Evolutionary conservation across 2,329 filamentous ascomycete genomes (phyloP), one percentile per base, ranked within the genome.

Genomic region (Raffaelea albimanens): DNA sequence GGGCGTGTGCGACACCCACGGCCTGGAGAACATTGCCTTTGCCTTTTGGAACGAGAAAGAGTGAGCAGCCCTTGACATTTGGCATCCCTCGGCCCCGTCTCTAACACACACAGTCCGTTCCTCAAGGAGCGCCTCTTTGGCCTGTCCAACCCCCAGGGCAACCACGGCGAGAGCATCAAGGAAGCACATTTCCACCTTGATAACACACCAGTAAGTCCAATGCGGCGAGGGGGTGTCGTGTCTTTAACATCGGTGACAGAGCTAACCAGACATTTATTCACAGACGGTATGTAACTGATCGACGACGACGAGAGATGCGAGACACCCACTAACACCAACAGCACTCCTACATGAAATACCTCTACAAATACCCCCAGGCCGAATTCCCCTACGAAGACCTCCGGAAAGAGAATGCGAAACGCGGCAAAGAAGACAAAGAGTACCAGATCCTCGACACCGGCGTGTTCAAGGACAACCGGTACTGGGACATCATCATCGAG

Each of bases 291-390:
- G n/a, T n/a, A n/a, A n/a, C n/a, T n/a, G n/a, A n/a, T n/a, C n/a
- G n/a, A n/a, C n/a, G n/a, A n/a, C 7, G 25, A 29, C 25, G 25
- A 29, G 25, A 29, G 7, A 29, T 7, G 25, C 25, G 25, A 29
- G 25, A 29, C 25, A 29, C 7, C 7, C 13, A 29, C 25, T 29
- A 29, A 29, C 25, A 29, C 34, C 5, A 8, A 5, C 13, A 90
- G 86, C 90, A 96, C 67, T 95, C 91, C 23, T 97, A 97, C 72
- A 97, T 97, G 91, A 97, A 97, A 66, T 94, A 83, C 61, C 82
- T 97, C 56, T 97, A 97, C 78, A 97, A 97, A 67, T 94, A 96
- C 59, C 93, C 93, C 1, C 91, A 97, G 67, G 78, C 77, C 58
- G 81, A 83, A 53, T 97, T 97, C 59, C 93, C 91, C 2, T 97